Base-by-base conservation (phyloP, 2,329 filamentous ascomycete genomes). In the Sporothrix dimorphospora region DNA sequence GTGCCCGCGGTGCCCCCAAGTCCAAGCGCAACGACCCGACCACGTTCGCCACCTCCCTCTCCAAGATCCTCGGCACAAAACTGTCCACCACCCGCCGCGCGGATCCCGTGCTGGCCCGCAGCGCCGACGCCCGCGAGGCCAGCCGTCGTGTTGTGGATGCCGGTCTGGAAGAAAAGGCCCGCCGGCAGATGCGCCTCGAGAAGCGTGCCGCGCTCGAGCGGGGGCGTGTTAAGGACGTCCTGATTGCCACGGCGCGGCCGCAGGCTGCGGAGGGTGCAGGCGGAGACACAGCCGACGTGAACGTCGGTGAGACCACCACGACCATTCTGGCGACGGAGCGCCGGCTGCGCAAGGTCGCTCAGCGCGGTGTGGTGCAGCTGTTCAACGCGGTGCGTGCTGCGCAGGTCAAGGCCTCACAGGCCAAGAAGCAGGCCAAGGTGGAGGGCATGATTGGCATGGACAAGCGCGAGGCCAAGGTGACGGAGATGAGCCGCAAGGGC, bases 401-500 rank as follows among this genome's bases (percentile, higher is more conserved):
- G 16, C 96, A 99, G 82, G 92, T 98, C 72, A 93, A 94, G 81
- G 94, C 92, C 2, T 88, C 91, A 73, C 90, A 95, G 81, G 92
- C 94, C 5, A 90, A 92, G 79, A 89, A 85, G 80, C 88, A 89
- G 75, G 87, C 89, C 66, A 88, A 88, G 81, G 89, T 89, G 76
- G 88, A 91, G 73, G 92, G 94, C 3, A 85, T 97, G 0, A 87
- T 97, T 42, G 95, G 95, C 1, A 89, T 94, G 78, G 88, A 87
- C 74, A 89, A 92, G 81, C 89, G 94, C 75, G 92, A 97, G 82
- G 94, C 97, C 82, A 94, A 92, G 83, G 86, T 97, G 69, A 96
- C 93, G 76, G 94, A 98, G 85, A 96, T 99, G 91, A 97, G 92
- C 81, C 97, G 97, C 84, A 93, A 98, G 83, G 94, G 95, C 0